Evolutionary conservation across 768 basidiomycete species (phyloP), one percentile per base, ranked within the genome.

Genomic region (Boletus tylopilopsis): DNA sequence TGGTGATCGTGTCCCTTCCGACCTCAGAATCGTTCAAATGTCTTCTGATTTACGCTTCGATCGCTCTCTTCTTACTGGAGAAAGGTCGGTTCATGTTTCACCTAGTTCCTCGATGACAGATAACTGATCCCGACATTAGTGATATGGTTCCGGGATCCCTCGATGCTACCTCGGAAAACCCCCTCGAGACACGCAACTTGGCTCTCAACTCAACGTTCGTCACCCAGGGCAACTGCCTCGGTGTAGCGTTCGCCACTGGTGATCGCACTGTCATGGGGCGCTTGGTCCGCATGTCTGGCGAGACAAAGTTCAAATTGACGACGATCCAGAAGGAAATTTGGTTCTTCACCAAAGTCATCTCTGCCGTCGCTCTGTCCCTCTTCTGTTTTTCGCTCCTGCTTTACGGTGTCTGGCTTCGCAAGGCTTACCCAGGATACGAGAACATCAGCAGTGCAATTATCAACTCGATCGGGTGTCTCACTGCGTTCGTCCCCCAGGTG

Each of bases 1-100:
- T 3, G 80, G 80, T 16, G 78, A 82, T 54, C 73, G 81, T 11
- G 71, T 82, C 6, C 81, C 81, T 6, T 80, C 82, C 0, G 83
- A 84, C 55, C 66, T 82, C 24, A 74, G 82, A 22, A 69, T 84
- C 9, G 72, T 81, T 33, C 62, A 76, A 12, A 73, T 73, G 51
- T 76, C 78, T 1, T 71, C 73, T 6, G 81, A 81, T 53, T 64
- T 81, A 48, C 71, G 72, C 27, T 71, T 81, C 39, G 80, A 82
- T 48, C 71, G 79, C 10, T 72, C 79, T 2, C 71, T 81, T 29
- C 70, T 82, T 29, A 82, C 81, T 4, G 77, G 75, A 9, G 76
- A 76, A 57, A 72, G 71, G 70, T 73, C 4, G 11, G 54, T 57
- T 22, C 21, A 37, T 37, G 1, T 1, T 19, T 18, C 3, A 21